Base-by-base conservation (phyloP, 306 rosid genomes). In the Fragaria vesca region DNA sequence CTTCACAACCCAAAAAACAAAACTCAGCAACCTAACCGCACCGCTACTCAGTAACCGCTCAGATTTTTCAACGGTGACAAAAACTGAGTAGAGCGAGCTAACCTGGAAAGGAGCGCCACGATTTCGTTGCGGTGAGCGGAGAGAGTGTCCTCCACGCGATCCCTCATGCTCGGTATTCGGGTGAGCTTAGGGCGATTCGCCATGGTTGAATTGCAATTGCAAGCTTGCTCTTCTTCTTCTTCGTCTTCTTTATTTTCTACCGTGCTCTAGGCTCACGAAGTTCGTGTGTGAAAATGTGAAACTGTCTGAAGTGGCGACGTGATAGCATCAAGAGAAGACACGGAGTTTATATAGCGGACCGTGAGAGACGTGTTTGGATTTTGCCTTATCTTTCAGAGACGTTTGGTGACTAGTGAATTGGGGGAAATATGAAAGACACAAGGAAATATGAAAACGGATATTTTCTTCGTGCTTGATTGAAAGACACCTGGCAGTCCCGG, bases 51-150 rank as follows among this genome's bases (percentile, higher is more conserved):
- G 18, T 28, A 24, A 3, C 48, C 2, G 40, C 73, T 24, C 70
- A 28, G 15, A 63, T 16, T 63, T 47, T 51, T 55, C 76, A 54
- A 66, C 69, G 66, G 28, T 24, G n/a, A 28, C 43, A 26, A 52
- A 36, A 72, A 11, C 38, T 17, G 26, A 58, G 71, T 18, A 32
- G 17, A 21, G 42, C 24, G 42, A 36, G 43, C 26, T 11, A 78
- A 94, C 98, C 98, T 92, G 82, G 97, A 89, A 81, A 95, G 97
- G 18, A 95, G 96, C 63, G 98, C 90, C 11, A 88, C 81, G 76
- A 92, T 94, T 74, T 92, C 90, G 78, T 95, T 95, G 2, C 97
- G 97, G 78, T 92, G 96, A 85, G 84, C 95, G 47, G 86, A 87
- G 85, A 95, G 93, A 66, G 89, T 91, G 69, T 91, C 97, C 76